Percentiles rank a stretch among this genome's conserved stretches.
These are phyloP conservation scores for Irpex rosettiformis DNA, from an alignment of 1,284 basidiomycete genomes.

Conservation along the genomic window DNA sequence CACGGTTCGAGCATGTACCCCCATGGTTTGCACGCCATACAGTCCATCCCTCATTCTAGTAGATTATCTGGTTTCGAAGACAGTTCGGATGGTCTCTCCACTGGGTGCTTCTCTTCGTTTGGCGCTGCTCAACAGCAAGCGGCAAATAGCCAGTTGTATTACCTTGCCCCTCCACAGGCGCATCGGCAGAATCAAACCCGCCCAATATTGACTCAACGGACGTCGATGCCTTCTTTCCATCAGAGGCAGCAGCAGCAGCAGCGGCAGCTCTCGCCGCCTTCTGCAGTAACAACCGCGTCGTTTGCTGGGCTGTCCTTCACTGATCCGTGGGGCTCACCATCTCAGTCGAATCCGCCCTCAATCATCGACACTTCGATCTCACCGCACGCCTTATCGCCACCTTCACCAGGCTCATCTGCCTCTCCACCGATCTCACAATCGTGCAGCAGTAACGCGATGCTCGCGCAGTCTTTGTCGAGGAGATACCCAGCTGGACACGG, in stretches of 20 bases:
- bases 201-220: not conserved
- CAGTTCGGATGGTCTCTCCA: not conserved
- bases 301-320: slow-evolving; percentile 3
- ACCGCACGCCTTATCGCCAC: not conserved
- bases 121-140: not conserved
- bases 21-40: not conserved
- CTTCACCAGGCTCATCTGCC: slow-evolving; percentile 6
- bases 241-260: not conserved
- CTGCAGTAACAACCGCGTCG: slow-evolving; percentile 12
- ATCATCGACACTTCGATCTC: slow-evolving; percentile 6
- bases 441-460: slow-evolving; percentile 1
- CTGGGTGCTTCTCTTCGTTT: not conserved
- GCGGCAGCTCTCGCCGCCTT: slow-evolving; percentile 13
- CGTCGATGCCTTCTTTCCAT: slow-evolving; percentile 4
- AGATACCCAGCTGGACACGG: not conserved
- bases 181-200: not conserved
- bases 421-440: slow-evolving; percentile 14
- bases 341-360: slow-evolving; percentile 3
- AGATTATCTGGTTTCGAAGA: not conserved
- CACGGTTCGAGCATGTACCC: too few relatives aligned
- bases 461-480: not conserved
- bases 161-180: not conserved
- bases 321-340: not conserved
- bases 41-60: not conserved
- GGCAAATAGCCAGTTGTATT: not conserved